Evolutionary conservation across 2,329 filamentous ascomycete species (phyloP), one percentile per base, ranked within the genome.

Genomic region (Xylariales sp.): DNA sequence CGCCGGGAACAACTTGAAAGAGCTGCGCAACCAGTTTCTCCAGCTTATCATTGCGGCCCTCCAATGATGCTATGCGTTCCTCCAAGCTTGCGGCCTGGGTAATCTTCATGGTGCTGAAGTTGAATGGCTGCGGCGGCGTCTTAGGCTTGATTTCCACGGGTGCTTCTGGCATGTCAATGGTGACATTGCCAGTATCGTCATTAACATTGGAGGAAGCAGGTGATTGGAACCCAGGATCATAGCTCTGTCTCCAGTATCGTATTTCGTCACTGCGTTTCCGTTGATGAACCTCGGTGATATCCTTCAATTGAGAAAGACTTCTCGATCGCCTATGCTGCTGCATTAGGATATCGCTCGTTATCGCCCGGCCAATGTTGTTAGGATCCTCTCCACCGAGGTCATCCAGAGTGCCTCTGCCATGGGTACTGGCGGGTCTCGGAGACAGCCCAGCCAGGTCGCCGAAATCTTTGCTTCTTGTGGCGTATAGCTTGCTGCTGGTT

Each of bases 241-340:
- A 78, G 46, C 78, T 82, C 51, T 77, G 73, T 45, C 80, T 69
- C 78, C 79, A 82, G 51, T 78, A 79, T 10, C 76, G 72, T 28
- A 82, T 80, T 56, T 84, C 80, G 42, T 80, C 77, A 53, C 77
- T 82, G 21, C 78, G 71, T 25, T 77, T 70, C 31, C 78, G 70
- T 4, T 60, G 59, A 2, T 61, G 58, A 14, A 51, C 52, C 4
- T 60, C 57, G 3, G 62, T 31, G 14, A 21, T 40, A 14, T 35
- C 31, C 4, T 69, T 63, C 15, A 82, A 61, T 8, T 76, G 74
- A 0, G 77, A 78, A 9, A 83, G 56, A 48, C 78, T 82, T 36
- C 78, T 68, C 2, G 78, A 83, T 33, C 78, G 71, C 31, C 80
- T 69, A 33, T 74, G 71, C 20, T 68, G 56, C 20, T 68, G 56